Evolutionary conservation across 2,329 filamentous ascomycete species (phyloP), one percentile per base, ranked within the genome.

Genomic region (Penicillium sp.): DNA sequence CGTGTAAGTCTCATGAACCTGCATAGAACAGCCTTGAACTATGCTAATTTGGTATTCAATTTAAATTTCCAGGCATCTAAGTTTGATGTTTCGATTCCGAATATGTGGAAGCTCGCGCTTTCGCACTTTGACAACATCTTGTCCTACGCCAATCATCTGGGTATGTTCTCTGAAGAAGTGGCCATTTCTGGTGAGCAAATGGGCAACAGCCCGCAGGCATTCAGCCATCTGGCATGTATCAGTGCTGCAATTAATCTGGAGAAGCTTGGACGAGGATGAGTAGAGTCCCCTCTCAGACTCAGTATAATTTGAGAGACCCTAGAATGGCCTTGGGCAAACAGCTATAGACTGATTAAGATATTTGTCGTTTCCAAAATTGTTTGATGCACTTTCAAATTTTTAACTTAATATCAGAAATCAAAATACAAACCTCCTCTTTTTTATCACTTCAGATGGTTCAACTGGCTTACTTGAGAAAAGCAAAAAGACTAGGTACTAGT

Each of bases 141-240:
- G 23, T 81, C 81, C 59, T 91, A 90, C 73, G 84, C 85, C 1
- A 92, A 91, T 68, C 88, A 91, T 68, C 73, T 91, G 51, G 82
- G 81, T 63, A 91, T 91, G 82, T 91, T 91, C 69, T 89, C 85
- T 7, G 88, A 91, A 69, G 88, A 91, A 74, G 91, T 91, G 63
- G 82, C 87, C 5, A 78, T 86, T 49, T 85, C 82, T 47, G 89
- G 89, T 10, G 88, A 91, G 72, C 88, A 91, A 74, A 77, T 91
- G 55, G 89, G 89, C 1, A 91, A 91, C 66, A 91, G 87, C 14
- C 88, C 89, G 0, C 88, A 91, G 73, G 88, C 89, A 0, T 91
- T 91, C 62, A 89, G 85, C 61, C 88, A 92, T 67, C 72, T 92
- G 57, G 87, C 88, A 2, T 79, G 90, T 66, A 84, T 91, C 64